Conservation (phyloP, 768 basidiomycete species). For the Lactarius indigo region DNA sequence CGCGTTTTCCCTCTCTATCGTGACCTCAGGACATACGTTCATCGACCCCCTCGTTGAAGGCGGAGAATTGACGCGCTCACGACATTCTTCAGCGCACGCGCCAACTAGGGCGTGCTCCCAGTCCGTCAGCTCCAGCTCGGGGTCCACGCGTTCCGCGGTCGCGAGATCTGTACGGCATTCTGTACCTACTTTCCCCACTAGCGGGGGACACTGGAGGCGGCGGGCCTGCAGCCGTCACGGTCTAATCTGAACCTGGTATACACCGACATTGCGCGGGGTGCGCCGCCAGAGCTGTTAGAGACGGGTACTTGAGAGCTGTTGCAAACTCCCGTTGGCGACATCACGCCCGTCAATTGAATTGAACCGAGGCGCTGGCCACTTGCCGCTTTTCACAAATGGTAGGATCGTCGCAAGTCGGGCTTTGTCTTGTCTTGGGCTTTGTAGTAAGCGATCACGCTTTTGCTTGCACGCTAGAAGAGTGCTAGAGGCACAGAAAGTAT, state of each 20-base stretch:
- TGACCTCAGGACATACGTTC: constrained; percentile 51
- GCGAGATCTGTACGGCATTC: constrained; percentile 40
- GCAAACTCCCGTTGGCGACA: not conserved
- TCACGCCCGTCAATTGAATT: constrained; percentile 10
- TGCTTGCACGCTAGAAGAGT: not conserved
- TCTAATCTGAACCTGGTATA: constrained; percentile 52
- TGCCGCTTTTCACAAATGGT: not conserved
- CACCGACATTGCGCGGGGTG: constrained; percentile 37
- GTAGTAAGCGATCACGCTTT: not conserved
- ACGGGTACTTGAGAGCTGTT: constrained; percentile 18
- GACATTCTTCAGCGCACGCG: constrained; percentile 40
- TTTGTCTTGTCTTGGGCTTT: no score
- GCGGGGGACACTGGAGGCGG: constrained; percentile 67
- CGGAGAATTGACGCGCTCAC: constrained; percentile 58
- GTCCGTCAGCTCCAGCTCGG: constrained; percentile 72
- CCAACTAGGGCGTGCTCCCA: constrained; percentile 38
- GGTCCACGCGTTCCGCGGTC: constrained; percentile 44
- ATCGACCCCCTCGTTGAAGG: constrained; percentile 70
- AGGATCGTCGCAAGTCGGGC: not conserved
- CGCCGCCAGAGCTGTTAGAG: constrained; percentile 39
- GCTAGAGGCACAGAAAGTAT: not conserved
- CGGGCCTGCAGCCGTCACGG: constrained; percentile 67
- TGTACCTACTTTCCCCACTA: constrained; percentile 56
- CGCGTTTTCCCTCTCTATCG: not conserved
- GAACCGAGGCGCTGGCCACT: not conserved